These are phyloP conservation scores for Quercus rubra DNA, from an alignment of 306 rosid species.

Conservation along the genomic window DNA sequence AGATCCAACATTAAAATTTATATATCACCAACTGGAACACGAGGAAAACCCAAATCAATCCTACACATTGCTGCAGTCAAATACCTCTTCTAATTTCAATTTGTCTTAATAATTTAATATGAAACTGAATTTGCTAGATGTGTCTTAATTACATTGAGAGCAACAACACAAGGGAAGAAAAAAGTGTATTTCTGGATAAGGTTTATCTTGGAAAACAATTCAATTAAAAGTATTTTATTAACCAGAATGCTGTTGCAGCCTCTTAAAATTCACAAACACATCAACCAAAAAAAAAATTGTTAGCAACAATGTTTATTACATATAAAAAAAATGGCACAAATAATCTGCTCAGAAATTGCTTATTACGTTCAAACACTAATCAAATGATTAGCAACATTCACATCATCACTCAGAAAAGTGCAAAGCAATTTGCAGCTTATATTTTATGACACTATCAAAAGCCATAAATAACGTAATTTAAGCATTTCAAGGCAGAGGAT, in stretches of 20 bases:
- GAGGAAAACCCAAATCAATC: not conserved
- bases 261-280: not conserved
- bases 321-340: not conserved
- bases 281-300: not conserved
- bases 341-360: not conserved
- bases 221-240: not conserved
- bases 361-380: not conserved
- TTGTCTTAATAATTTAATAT: not conserved
- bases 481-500: not conserved
- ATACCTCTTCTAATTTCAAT: not conserved
- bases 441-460: not conserved
- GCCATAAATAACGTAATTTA: not conserved
- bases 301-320: no score
- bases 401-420: not conserved
- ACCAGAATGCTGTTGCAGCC: not conserved
- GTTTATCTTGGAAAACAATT: slow-evolving; percentile 8
- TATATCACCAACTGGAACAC: not conserved
- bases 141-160: not conserved
- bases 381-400: not conserved
- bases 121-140: not conserved
- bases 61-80: not conserved
- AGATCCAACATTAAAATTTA: not conserved
- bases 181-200: not conserved
- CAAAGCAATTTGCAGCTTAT: not conserved
- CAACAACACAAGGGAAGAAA: not conserved